Evolutionary conservation across 2,329 filamentous ascomycete species (phyloP), one percentile per base, ranked within the genome.

Genomic region (Ophiostoma pallidulum): DNA sequence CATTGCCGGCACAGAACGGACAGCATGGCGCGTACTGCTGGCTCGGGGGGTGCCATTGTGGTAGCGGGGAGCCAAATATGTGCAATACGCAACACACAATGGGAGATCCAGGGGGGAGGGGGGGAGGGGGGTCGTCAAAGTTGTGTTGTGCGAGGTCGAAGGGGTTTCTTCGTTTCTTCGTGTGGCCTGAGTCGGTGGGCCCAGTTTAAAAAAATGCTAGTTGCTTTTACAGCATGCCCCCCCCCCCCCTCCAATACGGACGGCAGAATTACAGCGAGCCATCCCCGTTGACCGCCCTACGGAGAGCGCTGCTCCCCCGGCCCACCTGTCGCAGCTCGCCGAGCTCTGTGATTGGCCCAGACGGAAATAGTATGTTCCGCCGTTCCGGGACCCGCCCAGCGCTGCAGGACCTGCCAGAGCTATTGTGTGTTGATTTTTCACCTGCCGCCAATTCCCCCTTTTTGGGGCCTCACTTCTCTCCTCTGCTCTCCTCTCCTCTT

Each of bases 1-100:
- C 58, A 60, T 44, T 56, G 48, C 26, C 57, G 53, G 49, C 58
- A 60, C 20, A 58, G 20, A 14, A 47, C 50, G 14, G 53, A 53
- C 37, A 56, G 53, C 53, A 58, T 49, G 38, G 53, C 50, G 37
- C 57, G 52, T 39, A 59, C 48, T 22, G 54, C 44, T 19, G 53
- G 55, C 45, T 59, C 57, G 16, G 52, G 37, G 29, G 50, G 41
- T 38, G 45, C 52, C 49, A 52, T 53, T 40, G 40, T 32, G 41
- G n/a, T 42, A 29, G 13, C 13, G 20, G 14, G 16, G 19, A 18
- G 31, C 24, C 43, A 31, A 14, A 24, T 32, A 24, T 47, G 37
- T 47, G 29, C 29, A 13, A 8, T 32, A 40, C 31, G 9, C 26
- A 14, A 24, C 26, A 40, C 45, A n/a, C 45, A 40, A 44, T 45